Evolutionary conservation across 441 rosid genomes (phyloP), one percentile per base, ranked within the genome.

Genomic region (Manihot esculenta): DNA sequence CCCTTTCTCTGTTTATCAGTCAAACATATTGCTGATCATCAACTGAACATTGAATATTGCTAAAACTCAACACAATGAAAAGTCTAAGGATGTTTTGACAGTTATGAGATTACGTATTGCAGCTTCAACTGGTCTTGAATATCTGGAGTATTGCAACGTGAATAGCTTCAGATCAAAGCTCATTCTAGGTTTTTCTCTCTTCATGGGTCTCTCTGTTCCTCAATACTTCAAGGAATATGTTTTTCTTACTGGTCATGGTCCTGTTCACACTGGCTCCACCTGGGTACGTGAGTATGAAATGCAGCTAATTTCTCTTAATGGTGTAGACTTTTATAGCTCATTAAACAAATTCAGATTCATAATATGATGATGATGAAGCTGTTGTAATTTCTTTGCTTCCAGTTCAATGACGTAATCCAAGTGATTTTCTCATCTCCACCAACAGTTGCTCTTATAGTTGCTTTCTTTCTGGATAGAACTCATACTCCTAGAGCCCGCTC

Each of bases 401-500:
- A 63, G 67, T 63, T 63, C 21, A 63, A 63, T 1, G 21, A 23
- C 67, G 0, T n/a, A 10, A 3, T 63, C 1, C 53, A 44, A 24
- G 67, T 63, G 12, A 24, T 63, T 11, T 45, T 7, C 1, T 44
- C 38, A 23, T 63, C 67, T 7, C 35, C 67, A 7, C 13, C 54
- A 63, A 44, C 67, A 8, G 17, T 62, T 38, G 66, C 27, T 0
- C 1, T 6, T 20, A 62, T 62, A 20, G n/a, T 26, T 20, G 27
- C 50, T 38, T 21, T 10, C 30, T 12, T 62, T 30, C 42, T 42
- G 2, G 49, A 62, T 20, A 9, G 72, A 74, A 88, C 92, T 74
- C 98, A 88, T 58, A 78, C 88, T 73, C 65, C 72, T 2, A 80
- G 89, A 30, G 82, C 88, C 56, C 68, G 44, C 67, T 68, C 86